These are phyloP conservation scores for Cnidoscolus chayamansa DNA, from an alignment of 441 rosid genomes.

Conservation along the genomic window DNA sequence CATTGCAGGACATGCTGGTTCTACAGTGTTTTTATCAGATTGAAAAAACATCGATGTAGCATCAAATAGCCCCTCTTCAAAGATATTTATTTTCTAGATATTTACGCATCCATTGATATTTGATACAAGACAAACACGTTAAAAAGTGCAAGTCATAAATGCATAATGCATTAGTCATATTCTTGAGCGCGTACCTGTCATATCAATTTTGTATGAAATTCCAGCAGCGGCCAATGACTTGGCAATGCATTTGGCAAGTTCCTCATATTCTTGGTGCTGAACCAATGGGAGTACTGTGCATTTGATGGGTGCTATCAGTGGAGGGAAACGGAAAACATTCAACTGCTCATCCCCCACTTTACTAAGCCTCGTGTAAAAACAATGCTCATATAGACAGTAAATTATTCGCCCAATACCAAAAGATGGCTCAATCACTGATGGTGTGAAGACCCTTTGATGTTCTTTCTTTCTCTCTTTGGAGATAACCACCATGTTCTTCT, in stretches of 20 bases:
- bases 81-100: too few species aligned
- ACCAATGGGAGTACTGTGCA: conserved; percentile 60
- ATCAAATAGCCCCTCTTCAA: too few species aligned
- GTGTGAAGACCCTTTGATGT: conserved; percentile 62
- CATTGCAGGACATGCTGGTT: too few species aligned
- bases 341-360: conserved; percentile 57
- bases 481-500: conserved; percentile 53
- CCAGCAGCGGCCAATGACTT: conserved; percentile 44
- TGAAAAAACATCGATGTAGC: too few species aligned
- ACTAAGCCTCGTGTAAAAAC: conserved; percentile 47
- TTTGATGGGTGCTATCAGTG: conserved; percentile 53
- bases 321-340: conserved; percentile 58
- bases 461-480: conserved; percentile 59
- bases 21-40: too few species aligned
- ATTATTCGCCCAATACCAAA: conserved; percentile 54
- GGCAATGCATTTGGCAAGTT: conserved; percentile 44
- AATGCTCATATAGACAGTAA: conserved; percentile 47
- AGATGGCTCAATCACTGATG: conserved; percentile 61
- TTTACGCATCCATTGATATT: background rate
- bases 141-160: too few species aligned
- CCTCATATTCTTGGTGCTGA: conserved; percentile 46
- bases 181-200: conserved; percentile 37
- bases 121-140: too few species aligned
- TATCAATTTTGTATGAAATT: conserved; percentile 53
- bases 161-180: background rate